These are phyloP conservation scores for Boletus sp. DNA, from an alignment of 768 basidiomycete genomes.

Conservation along the genomic window DNA sequence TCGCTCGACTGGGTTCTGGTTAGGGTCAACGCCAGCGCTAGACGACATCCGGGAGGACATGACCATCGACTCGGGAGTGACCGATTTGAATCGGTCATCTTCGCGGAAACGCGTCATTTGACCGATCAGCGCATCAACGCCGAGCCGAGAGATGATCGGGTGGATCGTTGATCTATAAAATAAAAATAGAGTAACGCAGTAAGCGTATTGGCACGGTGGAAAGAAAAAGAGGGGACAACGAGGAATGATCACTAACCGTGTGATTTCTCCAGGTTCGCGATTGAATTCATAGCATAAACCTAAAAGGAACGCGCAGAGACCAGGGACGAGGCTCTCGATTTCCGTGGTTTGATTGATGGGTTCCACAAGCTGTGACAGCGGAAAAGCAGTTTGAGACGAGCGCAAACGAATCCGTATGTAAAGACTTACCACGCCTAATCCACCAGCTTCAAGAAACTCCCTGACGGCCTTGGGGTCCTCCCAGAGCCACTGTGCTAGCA, in stretches of 20 bases:
- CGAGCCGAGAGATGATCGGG: conserved; percentile 86
- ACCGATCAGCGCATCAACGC: conserved; percentile 83
- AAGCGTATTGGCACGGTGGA: not conserved
- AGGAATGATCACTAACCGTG: conserved; percentile 54
- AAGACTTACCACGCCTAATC: conserved; percentile 78
- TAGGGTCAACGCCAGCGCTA: not conserved
- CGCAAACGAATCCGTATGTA: not conserved
- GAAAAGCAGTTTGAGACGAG: not conserved
- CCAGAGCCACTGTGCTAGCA: conserved; percentile 94
- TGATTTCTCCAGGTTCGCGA: conserved; percentile 91
- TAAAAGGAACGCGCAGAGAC: conserved; percentile 85
- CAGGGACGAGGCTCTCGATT: conserved; percentile 81
- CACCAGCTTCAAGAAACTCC: conserved; percentile 88
- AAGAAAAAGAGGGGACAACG: too few species aligned
- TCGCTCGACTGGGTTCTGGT: conserved; percentile 35
- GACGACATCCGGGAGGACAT: conserved; percentile 42
- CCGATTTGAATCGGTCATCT: conserved; percentile 87
- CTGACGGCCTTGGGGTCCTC: conserved; percentile 86
- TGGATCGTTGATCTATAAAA: conserved; percentile 72
- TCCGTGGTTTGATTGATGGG: conserved; percentile 90
- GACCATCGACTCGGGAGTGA: conserved; percentile 83
- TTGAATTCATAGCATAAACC: conserved; percentile 97
- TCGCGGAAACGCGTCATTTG: conserved; percentile 86
- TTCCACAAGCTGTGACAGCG: conserved; percentile 70
- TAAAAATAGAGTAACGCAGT: not conserved